Base-by-base conservation (phyloP, 1,139 yeast genomes). In the Pneumocystis carinii region DNA sequence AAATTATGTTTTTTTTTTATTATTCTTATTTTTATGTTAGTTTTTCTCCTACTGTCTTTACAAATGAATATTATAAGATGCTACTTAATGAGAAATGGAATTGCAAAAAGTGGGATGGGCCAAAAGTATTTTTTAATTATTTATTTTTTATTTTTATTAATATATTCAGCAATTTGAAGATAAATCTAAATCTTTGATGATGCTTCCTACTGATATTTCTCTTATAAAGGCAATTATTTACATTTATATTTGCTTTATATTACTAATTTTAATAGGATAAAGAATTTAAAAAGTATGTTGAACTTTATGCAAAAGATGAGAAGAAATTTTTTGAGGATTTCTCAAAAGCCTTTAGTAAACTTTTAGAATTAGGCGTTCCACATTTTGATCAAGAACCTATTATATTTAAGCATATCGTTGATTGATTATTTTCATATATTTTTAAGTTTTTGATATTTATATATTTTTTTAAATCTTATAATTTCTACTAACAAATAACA, bases 11-110 rank as follows among this genome's bases (percentile, higher is more conserved):
- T 48, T 42, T 42, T 15, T 12, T 32, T 2, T 48, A 24, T 17
- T 24, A 12, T 48, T 48, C 32, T 48, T 19, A 48, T 48, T 48
- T 48, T 48, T 5, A 7, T 24, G 6, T 48, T 48, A 48, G 55
- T 48, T 92, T 90, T 65, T 84, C 90, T 56, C 87, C 89, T 70
- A 90, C 90, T 69, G 77, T 81, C 75, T 87, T 90, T 75, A 69
- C 73, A 64, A 77, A 77, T 71, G 77, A 78, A 15, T 77, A 75
- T 75, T 90, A 75, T 77, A 83, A 82, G 66, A 79, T 87, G 71
- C 80, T 90, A 69, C 75, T 89, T 68, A 79, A 81, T 70, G 87
- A 83, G 68, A 79, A 82, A 66, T 90, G 97, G 97, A 81, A 83
- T 67, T 77, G 82, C 66, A 84, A 81, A 85, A 75, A 74, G 15